These are phyloP conservation scores for Kazachstania bromeliacearum DNA, from an alignment of 805 yeast species.

Conservation along the genomic window DNA sequence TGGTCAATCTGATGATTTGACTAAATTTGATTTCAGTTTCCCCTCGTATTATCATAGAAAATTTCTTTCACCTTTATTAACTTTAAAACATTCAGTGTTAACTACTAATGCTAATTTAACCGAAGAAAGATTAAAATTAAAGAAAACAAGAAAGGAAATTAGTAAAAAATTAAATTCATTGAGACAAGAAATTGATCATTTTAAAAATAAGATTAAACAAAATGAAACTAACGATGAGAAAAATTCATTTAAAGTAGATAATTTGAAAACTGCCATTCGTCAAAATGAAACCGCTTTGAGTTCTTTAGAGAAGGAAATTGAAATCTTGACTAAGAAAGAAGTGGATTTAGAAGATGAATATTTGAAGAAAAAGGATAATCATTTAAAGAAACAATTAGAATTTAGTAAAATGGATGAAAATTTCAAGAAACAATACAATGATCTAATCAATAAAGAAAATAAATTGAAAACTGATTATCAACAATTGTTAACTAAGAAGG, in stretches of 20 bases:
- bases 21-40: conserved; percentile 25
- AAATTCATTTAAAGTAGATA: conserved; percentile 41
- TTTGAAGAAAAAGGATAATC: conserved; percentile 29
- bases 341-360: conserved; percentile 29
- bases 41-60: conserved; percentile 31
- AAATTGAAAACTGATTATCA: conserved; percentile 17
- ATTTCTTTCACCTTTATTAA: conserved; percentile 49
- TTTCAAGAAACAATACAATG: conserved; percentile 9
- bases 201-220: conserved; percentile 38
- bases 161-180: conserved; percentile 42
- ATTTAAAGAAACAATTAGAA: conserved; percentile 29
- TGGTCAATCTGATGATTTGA: conserved; percentile 12
- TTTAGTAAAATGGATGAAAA: conserved; percentile 19
- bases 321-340: conserved; percentile 11
- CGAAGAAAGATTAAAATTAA: conserved; percentile 48
- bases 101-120: conserved; percentile 53
- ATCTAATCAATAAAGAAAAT: conserved; percentile 2
- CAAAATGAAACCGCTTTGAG: conserved; percentile 30
- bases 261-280: conserved; percentile 35
- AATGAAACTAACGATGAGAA: conserved; percentile 50
- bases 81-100: conserved; percentile 54
- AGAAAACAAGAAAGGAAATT: conserved; percentile 49
- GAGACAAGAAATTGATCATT: conserved; percentile 47
- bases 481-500: conserved; percentile 17
- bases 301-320: conserved; percentile 17